A percentile compares a stretch with the other conserved stretches of the same genome.
phyloP scores from a whole-genome alignment of 1,139 yeast species.

The Saccharomycopsis hybrid region DNA sequence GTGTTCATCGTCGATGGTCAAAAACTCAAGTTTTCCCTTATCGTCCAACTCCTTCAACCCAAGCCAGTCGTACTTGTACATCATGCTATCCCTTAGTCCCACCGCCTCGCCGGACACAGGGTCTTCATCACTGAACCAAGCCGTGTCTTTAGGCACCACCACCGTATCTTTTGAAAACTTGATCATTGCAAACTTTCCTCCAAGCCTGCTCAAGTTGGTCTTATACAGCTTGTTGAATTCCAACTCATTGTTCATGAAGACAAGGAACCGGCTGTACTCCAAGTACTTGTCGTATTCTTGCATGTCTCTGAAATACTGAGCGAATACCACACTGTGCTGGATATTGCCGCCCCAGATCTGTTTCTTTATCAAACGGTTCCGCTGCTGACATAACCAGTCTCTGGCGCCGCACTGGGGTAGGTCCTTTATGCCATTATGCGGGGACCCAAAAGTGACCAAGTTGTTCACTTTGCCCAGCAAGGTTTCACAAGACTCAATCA shows the following conservation, averaged over 20 bases:
- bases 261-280: slow-evolving; percentile 48
- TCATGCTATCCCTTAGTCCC: slow-evolving; percentile 42
- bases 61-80: slow-evolving; percentile 48
- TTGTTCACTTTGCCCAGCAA: slow-evolving; percentile 41
- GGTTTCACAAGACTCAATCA: slow-evolving; percentile 49
- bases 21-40: slow-evolving; percentile 40
- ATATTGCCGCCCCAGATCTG: slow-evolving; percentile 58
- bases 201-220: slow-evolving; percentile 37
- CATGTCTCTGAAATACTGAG: slow-evolving; percentile 61
- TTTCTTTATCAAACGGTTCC: slow-evolving; percentile 47
- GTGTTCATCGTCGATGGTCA: slow-evolving; percentile 54
- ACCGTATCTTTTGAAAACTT: slow-evolving; percentile 58
- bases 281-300: slow-evolving; percentile 41
- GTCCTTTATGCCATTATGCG: slow-evolving; percentile 73
- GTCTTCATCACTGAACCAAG: slow-evolving; percentile 47
- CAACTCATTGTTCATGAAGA: slow-evolving; percentile 61
- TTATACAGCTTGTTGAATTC: slow-evolving; percentile 34
- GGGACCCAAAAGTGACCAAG: slow-evolving; percentile 72
- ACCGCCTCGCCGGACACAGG: slow-evolving; percentile 26
- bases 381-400: slow-evolving; percentile 57
- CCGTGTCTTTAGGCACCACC: slow-evolving; percentile 65
- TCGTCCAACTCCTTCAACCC: slow-evolving; percentile 49
- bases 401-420: slow-evolving; percentile 51
- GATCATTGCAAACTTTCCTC: slow-evolving; percentile 48
- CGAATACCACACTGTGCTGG: slow-evolving; percentile 57